Percentiles rank a stretch among this genome's conserved stretches.
Conservation (phyloP, 192 early-diverging fungal genomes). For the Entomortierella chlamydospora region DNA sequence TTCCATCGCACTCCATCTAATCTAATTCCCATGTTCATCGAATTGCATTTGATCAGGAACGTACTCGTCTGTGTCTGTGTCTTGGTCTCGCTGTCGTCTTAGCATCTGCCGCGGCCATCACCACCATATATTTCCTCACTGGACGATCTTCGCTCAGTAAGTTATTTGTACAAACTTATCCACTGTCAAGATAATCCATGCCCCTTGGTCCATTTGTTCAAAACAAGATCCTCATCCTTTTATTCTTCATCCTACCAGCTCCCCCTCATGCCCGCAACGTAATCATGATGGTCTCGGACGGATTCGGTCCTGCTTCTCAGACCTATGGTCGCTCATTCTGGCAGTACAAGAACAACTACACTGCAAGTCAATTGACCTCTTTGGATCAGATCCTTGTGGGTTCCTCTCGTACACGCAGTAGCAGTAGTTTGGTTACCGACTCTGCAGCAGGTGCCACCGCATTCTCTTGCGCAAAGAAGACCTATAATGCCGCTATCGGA, state of each 20-base stretch:
- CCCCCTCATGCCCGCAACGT: constrained; percentile 73
- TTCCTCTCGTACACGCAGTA: constrained; percentile 89
- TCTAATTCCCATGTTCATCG: no score
- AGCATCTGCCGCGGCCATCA: constrained; percentile 27
- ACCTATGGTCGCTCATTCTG: constrained; percentile 88
- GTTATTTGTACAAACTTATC: neutral
- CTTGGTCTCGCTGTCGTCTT: constrained; percentile 32
- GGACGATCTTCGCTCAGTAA: constrained; percentile 14
- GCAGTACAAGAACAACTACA: constrained; percentile 66
- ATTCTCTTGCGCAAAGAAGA: constrained; percentile 89
- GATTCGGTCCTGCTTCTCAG: constrained; percentile 95
- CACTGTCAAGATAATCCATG: no score
- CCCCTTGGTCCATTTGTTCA: no score
- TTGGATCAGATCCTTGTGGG: constrained; percentile 85
- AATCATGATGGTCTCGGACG: constrained; percentile 95
- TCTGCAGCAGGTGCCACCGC: constrained; percentile 98
- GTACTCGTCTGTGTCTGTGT: constrained; percentile 28
- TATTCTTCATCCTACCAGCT: constrained; percentile 1
- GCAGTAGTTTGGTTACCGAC: constrained; percentile 88
- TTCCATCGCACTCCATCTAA: no score
- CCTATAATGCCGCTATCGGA: constrained; percentile 95
- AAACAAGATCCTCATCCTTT: constrained; percentile 3
- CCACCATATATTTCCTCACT: constrained; percentile 26
- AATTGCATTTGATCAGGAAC: no score
- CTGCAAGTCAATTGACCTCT: constrained; percentile 62